Base-by-base conservation (phyloP, 768 basidiomycete genomes). In the Sarcomyxa edulis region DNA sequence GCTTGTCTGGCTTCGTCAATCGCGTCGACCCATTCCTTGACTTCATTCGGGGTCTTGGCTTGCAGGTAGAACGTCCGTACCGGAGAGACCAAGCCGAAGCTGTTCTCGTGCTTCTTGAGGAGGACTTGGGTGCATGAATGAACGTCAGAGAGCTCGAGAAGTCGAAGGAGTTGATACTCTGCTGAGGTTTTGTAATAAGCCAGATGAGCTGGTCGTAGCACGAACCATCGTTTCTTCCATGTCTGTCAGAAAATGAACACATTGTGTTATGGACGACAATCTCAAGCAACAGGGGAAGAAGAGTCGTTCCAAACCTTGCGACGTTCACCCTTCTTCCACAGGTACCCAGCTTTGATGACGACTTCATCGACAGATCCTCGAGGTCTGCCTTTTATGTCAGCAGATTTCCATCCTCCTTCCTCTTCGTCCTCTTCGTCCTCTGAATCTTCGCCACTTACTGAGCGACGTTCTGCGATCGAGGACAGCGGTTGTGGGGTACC, bases 221-320 rank as follows among this genome's bases (percentile, higher is more conserved):
- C 96, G 51, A 98, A 98, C 95, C 95, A 98, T 15, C 94, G 78
- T 64, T 93, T 94, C 74, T 98, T 97, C 96, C 96, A 99, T 2
- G 87, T 92, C 93, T 95, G 54, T n/a, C 37, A 29, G 27, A 28
- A 45, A 33, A 28, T 21, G 33, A 36, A 39, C 16, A 37, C 40
- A 25, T n/a, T n/a, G n/a, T n/a, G n/a, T n/a, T 24, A 41, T 34
- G 43, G 29, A 44, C 16, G 23, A 22, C 22, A 19, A 27, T 29
- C 34, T 42, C 43, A 9, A 26, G 11, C 2, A 26, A 35, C 27
- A n/a, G 37, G 23, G 11, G 5, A 22, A 26, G 26, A 24, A 43
- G 20, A 38, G 14, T 20, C 15, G 47, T 35, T 22, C 60, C 74
- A 41, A 47, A 95, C 95, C 85, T 97, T 97, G 60, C 96, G 70